Percentiles rank a stretch among this genome's conserved stretches.
Conservation (phyloP, 495 filamentous ascomycete genomes). For the Neurospora terricola region DNA sequence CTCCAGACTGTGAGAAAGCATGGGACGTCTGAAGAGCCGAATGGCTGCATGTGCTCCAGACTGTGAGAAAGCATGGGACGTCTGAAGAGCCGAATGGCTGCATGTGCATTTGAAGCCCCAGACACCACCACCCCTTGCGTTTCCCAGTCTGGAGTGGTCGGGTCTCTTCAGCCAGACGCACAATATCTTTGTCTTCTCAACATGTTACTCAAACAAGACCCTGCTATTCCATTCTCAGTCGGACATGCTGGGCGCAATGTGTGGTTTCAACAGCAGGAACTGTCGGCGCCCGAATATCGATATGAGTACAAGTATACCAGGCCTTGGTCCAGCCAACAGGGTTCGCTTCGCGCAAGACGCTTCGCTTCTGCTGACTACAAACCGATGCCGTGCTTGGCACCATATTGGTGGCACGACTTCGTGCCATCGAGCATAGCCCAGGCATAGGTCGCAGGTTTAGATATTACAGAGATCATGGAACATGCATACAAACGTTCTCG, state of each 20-base stretch:
- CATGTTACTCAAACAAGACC: background rate
- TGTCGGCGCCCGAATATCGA: background rate
- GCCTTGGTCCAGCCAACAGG: background rate
- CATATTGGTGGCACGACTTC: background rate
- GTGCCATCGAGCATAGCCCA: background rate
- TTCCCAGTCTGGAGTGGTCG: too few relatives aligned
- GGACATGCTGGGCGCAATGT: background rate
- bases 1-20: background rate
- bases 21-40: background rate
- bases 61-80: background rate
- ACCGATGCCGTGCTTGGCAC: background rate
- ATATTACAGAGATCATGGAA: background rate
- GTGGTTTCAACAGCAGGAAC: background rate
- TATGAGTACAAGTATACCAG: background rate
- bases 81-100: background rate
- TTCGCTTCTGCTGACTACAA: background rate
- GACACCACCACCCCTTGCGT: background rate
- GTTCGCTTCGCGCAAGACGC: background rate
- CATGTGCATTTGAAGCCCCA: background rate
- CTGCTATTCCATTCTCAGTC: background rate
- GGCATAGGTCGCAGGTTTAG: background rate
- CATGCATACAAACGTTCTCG: background rate
- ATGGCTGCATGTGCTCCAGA: background rate
- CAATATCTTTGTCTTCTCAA: background rate
- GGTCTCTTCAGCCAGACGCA: background rate